Base-by-base conservation (phyloP, 2,329 filamentous ascomycete species). In the Pseudonectria buxi region DNA sequence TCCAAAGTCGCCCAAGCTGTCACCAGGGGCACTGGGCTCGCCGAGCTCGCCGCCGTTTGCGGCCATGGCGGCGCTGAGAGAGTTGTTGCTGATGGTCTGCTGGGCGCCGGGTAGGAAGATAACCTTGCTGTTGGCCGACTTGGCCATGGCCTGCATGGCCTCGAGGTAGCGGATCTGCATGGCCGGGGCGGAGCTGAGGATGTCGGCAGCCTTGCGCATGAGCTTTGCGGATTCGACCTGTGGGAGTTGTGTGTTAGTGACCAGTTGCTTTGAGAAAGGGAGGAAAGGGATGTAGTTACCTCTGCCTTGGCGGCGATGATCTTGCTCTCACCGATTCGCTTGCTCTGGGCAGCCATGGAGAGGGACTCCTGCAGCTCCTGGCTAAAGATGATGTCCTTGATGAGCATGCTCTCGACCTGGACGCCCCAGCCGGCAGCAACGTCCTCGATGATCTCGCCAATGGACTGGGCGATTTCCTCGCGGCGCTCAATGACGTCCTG, bases 121-220 rank as follows among this genome's bases (percentile, higher is more conserved):
- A 54, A 92, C 83, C 67, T 94, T 94, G 66, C 74, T 80, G 64
- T 89, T 94, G 31, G 88, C 86, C 0, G 78, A 78, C 76, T 95
- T 96, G 53, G 92, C 92, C 90, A 98, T 98, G 28, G 86, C 78
- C 62, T 96, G 92, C 90, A 96, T 96, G 4, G 92, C 89, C 68
- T 98, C 92, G 49, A 98, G 83, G 63, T 96, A 96, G 48, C 89
- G 74, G 68, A 95, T 95, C 68, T 95, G 89, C 92, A 98, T 98
- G 50, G 92, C 92, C 3, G 92, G 92, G 0, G 90, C 90, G 12
- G 80, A 87, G 44, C 79, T 86, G 32, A 98, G 65, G 50, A 96
- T 95, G 58, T 98, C 90, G 61, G 92, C 92, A 26, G 92, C 90
- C 67, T 92, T 80, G 54, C 83, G 77, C 85, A 86, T 94, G 57